These are phyloP conservation scores for Elongisporangium senticosum DNA, from an alignment of 352 stramenopile genomes.

Conservation along the genomic window DNA sequence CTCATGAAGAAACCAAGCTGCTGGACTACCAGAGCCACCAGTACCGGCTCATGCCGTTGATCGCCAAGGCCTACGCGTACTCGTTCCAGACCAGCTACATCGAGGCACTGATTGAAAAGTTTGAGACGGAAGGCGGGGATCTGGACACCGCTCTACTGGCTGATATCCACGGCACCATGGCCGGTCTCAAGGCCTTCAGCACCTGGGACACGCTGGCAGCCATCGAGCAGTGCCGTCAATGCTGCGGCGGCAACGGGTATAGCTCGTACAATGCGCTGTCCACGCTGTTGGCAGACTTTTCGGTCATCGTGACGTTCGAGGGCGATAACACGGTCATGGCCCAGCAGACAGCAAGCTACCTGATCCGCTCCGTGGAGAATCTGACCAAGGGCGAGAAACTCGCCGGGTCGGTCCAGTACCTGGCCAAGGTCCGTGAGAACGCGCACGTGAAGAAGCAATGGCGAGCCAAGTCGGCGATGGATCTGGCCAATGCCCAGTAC, in stretches of 20 bases:
- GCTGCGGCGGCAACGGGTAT: conserved; percentile 95
- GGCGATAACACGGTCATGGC: conserved; percentile 97
- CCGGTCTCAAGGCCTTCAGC: conserved; percentile 92
- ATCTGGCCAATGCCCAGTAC: conserved; percentile 26
- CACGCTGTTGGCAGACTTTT: conserved; percentile 89
- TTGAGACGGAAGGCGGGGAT: conserved; percentile 72
- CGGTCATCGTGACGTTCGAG: conserved; percentile 95
- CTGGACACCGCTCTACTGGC: conserved; percentile 69
- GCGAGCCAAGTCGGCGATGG: conserved; percentile 17
- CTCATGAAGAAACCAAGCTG: conserved; percentile 78
- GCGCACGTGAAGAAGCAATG: conserved; percentile 21
- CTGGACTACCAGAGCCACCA: conserved; percentile 95
- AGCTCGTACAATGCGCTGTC: conserved; percentile 87
- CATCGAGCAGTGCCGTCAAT: conserved; percentile 94
- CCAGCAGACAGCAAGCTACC: conserved; percentile 86
- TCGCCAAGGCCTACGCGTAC: conserved; percentile 90
- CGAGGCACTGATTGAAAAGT: conserved; percentile 65
- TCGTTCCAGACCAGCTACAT: conserved; percentile 90
- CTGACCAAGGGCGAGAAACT: conserved; percentile 43
- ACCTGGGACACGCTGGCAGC: conserved; percentile 85
- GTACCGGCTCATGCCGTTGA: conserved; percentile 88
- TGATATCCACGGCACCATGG: conserved; percentile 93
- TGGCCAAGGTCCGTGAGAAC: conserved; percentile 28
- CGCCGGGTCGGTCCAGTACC: conserved; percentile 54
- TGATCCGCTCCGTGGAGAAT: conserved; percentile 55